Evolutionary conservation across 179 eudicot species (phyloP).

Genomic region (Carnegiea gigantea): DNA sequence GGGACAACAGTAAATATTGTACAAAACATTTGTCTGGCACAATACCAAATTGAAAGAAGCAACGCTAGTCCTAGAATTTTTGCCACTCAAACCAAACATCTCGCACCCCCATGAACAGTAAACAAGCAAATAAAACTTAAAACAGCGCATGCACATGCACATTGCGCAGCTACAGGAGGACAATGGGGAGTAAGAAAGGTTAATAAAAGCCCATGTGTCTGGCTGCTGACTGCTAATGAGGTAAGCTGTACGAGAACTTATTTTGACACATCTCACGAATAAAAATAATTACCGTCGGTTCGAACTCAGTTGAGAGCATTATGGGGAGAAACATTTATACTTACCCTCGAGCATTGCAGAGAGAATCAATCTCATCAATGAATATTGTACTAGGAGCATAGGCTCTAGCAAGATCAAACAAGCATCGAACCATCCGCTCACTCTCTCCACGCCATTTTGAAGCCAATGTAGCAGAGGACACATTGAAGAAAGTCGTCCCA

Average conservation of each 20-base stretch:
- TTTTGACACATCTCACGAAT: background rate
- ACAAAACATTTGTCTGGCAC: background rate
- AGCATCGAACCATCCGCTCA: constrained; percentile 89
- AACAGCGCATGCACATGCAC: background rate
- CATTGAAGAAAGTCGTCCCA: constrained; percentile 96
- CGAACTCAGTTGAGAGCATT: background rate
- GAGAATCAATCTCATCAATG: constrained; percentile 98
- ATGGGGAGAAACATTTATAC: background rate
- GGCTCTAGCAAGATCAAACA: constrained; percentile 96
- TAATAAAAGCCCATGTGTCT: background rate
- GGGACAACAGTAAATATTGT: background rate
- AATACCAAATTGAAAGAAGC: background rate
- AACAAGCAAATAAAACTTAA: background rate
- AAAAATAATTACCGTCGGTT: background rate
- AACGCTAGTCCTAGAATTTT: background rate
- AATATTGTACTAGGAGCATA: constrained; percentile 96
- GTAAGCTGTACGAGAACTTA: background rate
- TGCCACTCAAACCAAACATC: background rate
- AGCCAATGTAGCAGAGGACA: constrained; percentile 93
- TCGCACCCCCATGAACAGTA: background rate
- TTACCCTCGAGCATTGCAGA: constrained; percentile 96
- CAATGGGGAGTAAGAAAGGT: background rate
- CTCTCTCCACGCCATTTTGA: constrained; percentile 99
- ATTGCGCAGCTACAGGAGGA: constrained; percentile 1
- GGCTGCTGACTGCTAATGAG: background rate